Evolutionary conservation across 2,329 filamentous ascomycete species (phyloP), one percentile per base, ranked within the genome.

Genomic region (Helicocarpus griseus): DNA sequence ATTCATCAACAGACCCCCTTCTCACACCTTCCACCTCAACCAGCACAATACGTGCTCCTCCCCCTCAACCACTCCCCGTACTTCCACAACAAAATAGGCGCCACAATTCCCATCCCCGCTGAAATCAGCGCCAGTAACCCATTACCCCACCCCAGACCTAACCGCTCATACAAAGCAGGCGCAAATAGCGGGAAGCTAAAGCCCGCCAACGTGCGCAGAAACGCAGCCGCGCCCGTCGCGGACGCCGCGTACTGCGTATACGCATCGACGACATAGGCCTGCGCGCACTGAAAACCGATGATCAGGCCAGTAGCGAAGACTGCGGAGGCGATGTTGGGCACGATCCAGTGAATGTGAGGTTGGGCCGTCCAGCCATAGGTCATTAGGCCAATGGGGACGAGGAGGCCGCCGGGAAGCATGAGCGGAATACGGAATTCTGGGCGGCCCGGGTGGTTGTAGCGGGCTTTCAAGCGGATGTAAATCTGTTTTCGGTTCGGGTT

Each of bases 341-440:
- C 67, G 39, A 80, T 76, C 73, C 79, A 80, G 56, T 80, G 77
- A 0, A 69, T 57, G 31, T 67, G 64, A 1, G 65, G 65, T 50
- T 80, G 69, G 0, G 77, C 76, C 0, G 70, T 70, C 78, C 78
- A 82, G 36, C 78, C 79, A 56, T 82, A 83, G 60, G 76, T 73
- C 55, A 80, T 78, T 1, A 82, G 63, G 0, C 77, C 76, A 0
- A 71, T 56, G 0, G 79, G 78, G 0, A 77, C 69, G 1, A 82
- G 53, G 0, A 82, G 40, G 0, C 75, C 74, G 0, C 76, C 77
- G 0, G 76, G 66, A 9, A 80, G 60, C 64, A 81, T 77, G 2
- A 83, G 67, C 0, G 81, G 81, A 0, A 83, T 69, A n/a, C 83
- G 78, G 58, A 78, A 81, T 57, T 87, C 83, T 0, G 83, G 82